Evolutionary conservation across 2,329 filamentous ascomycete genomes (phyloP).

Genomic region (Coniosporium tulheliwenetii): DNA sequence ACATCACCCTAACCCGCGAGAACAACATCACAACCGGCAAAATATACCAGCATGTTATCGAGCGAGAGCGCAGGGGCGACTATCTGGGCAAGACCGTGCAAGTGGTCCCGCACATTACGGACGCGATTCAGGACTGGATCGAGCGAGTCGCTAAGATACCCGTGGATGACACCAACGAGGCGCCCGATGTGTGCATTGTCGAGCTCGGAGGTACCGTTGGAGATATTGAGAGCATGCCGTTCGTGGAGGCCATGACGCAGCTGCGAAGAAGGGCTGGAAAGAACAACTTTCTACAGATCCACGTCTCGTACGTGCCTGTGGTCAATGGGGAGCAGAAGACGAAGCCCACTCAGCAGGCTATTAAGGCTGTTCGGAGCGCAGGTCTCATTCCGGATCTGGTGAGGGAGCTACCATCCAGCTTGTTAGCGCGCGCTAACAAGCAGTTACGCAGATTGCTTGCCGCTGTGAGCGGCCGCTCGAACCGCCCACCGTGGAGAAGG

Average conservation of each 20-base stretch:
- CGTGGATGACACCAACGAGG: conserved; percentile 67
- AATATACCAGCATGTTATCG: conserved; percentile 80
- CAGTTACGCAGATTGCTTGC: conserved; percentile 58
- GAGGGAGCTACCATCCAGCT: conserved; percentile 9
- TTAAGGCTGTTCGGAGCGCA: conserved; percentile 68
- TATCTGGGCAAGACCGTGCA: conserved; percentile 85
- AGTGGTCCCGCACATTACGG: conserved; percentile 82
- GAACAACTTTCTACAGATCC: conserved; percentile 75
- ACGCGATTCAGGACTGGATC: conserved; percentile 87
- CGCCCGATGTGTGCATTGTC: conserved; percentile 86
- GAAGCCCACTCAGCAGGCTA: conserved; percentile 87
- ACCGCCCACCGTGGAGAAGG: conserved; percentile 62
- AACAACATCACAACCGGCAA: conserved; percentile 98
- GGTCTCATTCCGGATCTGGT: conserved; percentile 49
- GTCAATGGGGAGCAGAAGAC: conserved; percentile 75
- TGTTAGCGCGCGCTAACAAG: not conserved
- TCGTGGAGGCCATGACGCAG: conserved; percentile 74
- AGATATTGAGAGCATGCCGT: conserved; percentile 77
- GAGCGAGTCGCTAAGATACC: conserved; percentile 71
- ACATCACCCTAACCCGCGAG: conserved; percentile 65
- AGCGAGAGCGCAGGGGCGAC: conserved; percentile 54
- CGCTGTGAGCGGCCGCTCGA: conserved; percentile 70
- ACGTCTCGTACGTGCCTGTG: conserved; percentile 77
- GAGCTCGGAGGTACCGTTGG: conserved; percentile 55
- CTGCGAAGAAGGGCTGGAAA: conserved; percentile 56